Evolutionary conservation across 2,329 filamentous ascomycete genomes (phyloP).

Genomic region (Colletotrichum siamense): DNA sequence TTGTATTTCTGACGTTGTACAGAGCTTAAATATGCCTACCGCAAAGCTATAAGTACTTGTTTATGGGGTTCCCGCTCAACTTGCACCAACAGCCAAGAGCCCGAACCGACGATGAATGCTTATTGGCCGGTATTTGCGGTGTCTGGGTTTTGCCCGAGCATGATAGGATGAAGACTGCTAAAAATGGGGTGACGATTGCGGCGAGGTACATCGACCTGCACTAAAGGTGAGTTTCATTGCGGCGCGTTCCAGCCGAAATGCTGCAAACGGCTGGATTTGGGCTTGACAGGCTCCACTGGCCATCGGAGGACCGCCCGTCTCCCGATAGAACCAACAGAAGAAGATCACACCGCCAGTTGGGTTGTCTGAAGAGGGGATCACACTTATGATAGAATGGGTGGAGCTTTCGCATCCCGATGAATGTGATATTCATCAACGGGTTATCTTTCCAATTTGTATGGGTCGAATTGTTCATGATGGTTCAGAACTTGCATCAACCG

Average conservation of each 20-base stretch:
- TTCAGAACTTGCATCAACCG: neutral
- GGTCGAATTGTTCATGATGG: neutral
- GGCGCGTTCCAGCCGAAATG: neutral
- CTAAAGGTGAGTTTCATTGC: neutral
- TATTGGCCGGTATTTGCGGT: neutral
- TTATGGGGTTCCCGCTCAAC: neutral
- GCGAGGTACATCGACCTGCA: neutral
- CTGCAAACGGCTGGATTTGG: neutral
- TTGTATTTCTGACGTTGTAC: neutral
- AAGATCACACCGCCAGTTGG: neutral
- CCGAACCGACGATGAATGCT: neutral
- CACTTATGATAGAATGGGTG: neutral
- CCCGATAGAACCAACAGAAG: neutral
- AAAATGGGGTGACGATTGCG: neutral
- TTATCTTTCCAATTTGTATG: neutral
- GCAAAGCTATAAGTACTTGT: neutral
- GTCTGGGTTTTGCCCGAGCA: neutral
- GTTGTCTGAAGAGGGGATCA: neutral
- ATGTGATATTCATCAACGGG: accelerated
- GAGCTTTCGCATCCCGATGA: neutral
- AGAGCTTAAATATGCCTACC: neutral
- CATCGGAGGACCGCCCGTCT: neutral
- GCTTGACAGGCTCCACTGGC: neutral
- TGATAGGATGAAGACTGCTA: neutral
- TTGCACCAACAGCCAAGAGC: neutral